phyloP scores from a whole-genome alignment of 139 green algal genomes.

The Coelastrella sp. region DNA sequence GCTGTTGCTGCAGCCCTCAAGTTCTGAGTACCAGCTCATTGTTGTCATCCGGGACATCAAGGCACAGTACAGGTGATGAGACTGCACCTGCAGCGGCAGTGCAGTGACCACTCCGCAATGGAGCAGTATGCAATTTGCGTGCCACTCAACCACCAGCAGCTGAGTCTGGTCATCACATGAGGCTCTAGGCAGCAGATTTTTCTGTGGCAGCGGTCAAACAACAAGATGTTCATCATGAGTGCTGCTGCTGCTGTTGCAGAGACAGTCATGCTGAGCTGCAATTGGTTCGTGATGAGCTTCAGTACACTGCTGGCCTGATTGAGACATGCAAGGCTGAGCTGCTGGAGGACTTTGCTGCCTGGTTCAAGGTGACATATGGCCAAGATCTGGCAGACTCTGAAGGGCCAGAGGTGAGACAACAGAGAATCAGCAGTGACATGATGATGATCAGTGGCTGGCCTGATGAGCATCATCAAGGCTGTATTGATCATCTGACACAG shows the following conservation, averaged over 20 bases:
- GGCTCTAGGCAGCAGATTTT: too few relatives aligned
- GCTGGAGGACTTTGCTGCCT: conserved; percentile 58
- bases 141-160: too few relatives aligned
- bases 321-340: conserved; percentile 64
- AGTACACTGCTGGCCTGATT: conserved; percentile 66
- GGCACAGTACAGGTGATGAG: conserved; percentile 25
- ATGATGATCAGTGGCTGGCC: not conserved
- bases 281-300: conserved; percentile 59
- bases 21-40: conserved; percentile 15
- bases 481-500: not conserved
- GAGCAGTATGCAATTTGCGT: too few relatives aligned
- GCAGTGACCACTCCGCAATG: too few relatives aligned
- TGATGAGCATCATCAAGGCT: not conserved
- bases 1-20: conserved; percentile 5
- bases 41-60: conserved; percentile 30
- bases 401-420: not conserved
- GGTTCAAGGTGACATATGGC: conserved; percentile 48
- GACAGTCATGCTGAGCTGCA: conserved; percentile 42
- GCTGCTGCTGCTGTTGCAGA: conserved; percentile 24
- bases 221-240: not conserved
- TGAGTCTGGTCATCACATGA: too few relatives aligned
- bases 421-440: not conserved
- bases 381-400: not conserved
- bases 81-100: too few relatives aligned
- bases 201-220: too few relatives aligned